Evolutionary conservation across 2,329 filamentous ascomycete genomes (phyloP).

Genomic region (Ophiocordyceps polyrhachis-furcata): DNA sequence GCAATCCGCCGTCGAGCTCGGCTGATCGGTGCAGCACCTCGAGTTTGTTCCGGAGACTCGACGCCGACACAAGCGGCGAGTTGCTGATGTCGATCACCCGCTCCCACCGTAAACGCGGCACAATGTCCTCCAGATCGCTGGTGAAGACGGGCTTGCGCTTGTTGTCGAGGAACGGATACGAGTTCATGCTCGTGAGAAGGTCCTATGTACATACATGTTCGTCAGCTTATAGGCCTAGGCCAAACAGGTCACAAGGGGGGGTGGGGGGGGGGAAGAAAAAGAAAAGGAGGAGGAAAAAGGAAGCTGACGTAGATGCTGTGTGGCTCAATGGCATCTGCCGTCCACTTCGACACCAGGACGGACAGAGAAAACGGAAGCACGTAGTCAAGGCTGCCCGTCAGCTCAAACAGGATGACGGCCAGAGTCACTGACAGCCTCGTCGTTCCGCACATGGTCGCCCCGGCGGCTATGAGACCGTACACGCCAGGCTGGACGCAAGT

Average conservation of each 20-base stretch:
- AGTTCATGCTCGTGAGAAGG: conserved; percentile 88
- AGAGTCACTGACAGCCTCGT: conserved; percentile 85
- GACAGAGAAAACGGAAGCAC: conserved; percentile 87
- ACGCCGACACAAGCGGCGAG: conserved; percentile 63
- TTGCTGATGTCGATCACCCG: conserved; percentile 75
- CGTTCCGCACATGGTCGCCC: conserved; percentile 95
- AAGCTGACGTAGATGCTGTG: conserved; percentile 67
- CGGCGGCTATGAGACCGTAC: conserved; percentile 85
- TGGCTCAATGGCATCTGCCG: conserved; percentile 84
- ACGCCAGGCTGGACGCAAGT: conserved; percentile 92
- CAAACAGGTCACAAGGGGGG: too few species aligned
- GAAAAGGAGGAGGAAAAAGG: background rate
- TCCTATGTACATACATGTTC: conserved; percentile 32
- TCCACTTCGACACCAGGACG: conserved; percentile 95
- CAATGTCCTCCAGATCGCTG: conserved; percentile 71
- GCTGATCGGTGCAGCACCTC: conserved; percentile 67
- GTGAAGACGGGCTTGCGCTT: conserved; percentile 87
- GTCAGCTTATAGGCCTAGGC: background rate
- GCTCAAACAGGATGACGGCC: conserved; percentile 85
- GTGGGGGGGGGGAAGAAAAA: too few species aligned
- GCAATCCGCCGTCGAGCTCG: conserved; percentile 80
- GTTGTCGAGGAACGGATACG: conserved; percentile 93
- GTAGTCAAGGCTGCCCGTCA: conserved; percentile 88
- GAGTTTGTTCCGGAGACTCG: conserved; percentile 60
- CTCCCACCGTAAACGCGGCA: conserved; percentile 53